Percentiles rank a stretch among this genome's conserved stretches.
These are phyloP conservation scores for Penicillium sp. DNA, from an alignment of 2,329 filamentous ascomycete species.

Conservation along the genomic window DNA sequence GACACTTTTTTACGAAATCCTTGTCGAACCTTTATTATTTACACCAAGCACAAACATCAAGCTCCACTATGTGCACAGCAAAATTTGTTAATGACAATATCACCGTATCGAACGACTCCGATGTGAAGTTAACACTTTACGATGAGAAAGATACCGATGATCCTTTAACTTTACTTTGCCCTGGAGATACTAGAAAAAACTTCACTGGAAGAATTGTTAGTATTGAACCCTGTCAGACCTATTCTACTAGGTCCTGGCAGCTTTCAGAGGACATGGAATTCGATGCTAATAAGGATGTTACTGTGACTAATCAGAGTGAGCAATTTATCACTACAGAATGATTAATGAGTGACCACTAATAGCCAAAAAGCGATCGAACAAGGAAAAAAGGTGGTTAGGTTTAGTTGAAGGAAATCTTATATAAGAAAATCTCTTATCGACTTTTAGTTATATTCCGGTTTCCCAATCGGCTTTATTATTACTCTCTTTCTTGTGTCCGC, in stretches of 20 bases:
- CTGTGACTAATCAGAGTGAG: conserved; percentile 17
- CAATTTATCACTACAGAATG: conserved; percentile 6
- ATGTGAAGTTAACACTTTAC: conserved; percentile 19
- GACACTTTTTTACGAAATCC: conserved; percentile 8
- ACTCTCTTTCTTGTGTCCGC: no score
- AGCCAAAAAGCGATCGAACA: conserved; percentile 16
- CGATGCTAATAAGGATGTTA: conserved; percentile 18
- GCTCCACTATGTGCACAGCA: conserved; percentile 12
- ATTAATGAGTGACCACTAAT: conserved; percentile 16
- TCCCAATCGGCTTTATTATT: background rate
- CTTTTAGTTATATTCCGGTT: background rate
- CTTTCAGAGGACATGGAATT: conserved; percentile 19
- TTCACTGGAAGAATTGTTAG: conserved; percentile 16
- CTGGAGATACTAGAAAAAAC: conserved; percentile 16
- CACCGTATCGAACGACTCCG: conserved; percentile 12
- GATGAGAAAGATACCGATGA: conserved; percentile 15
- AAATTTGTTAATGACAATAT: conserved; percentile 18
- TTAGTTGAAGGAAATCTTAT: conserved; percentile 6
- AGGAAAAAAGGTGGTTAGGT: conserved; percentile 15
- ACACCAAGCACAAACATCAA: conserved; percentile 1
- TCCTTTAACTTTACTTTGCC: conserved; percentile 14
- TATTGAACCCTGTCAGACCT: conserved; percentile 16
- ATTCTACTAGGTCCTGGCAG: conserved; percentile 17
- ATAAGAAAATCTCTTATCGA: background rate
- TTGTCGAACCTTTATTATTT: conserved; percentile 3